Evolutionary conservation across 129 eudicot genomes (phyloP).

Genomic region (sunflower (Helianthus annuus)): DNA sequence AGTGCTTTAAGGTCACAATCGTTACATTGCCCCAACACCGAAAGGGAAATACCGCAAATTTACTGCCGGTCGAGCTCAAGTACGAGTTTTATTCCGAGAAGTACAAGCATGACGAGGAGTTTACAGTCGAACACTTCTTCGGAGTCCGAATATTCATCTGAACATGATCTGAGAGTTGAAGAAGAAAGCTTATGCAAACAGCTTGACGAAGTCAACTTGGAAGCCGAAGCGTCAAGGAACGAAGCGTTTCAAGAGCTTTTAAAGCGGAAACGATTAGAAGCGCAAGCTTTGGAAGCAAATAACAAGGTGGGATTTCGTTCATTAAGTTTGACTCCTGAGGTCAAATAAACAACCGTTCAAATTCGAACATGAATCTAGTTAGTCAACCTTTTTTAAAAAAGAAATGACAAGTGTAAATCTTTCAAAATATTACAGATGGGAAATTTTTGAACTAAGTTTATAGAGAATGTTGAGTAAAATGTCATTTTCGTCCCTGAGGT

Average conservation of each 20-base stretch:
- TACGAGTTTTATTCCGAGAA: constrained; percentile 12
- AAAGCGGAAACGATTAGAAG: constrained; percentile 53
- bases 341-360: constrained; percentile 13
- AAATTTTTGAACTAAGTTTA: background rate
- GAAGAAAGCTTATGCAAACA: constrained; percentile 48
- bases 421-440: background rate
- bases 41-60: constrained; percentile 29
- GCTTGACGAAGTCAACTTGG: constrained; percentile 49
- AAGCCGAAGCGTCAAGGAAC: constrained; percentile 50
- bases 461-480: background rate
- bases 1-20: constrained; percentile 46
- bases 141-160: constrained; percentile 44
- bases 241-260: constrained; percentile 51
- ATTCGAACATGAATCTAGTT: background rate
- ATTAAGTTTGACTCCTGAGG: constrained; percentile 3
- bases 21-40: constrained; percentile 22
- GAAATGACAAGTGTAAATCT: background rate
- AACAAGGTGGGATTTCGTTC: constrained; percentile 40
- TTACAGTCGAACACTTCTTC: constrained; percentile 35
- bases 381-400: background rate
- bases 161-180: constrained; percentile 37
- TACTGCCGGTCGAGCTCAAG: constrained; percentile 19
- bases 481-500: too few relatives aligned
- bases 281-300: constrained; percentile 50
- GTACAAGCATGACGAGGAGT: constrained; percentile 24